Percentiles rank a stretch among this genome's conserved stretches.
Conservation (phyloP, 1,139 yeast genomes). For the Eremothecium sinecaudum region DNA sequence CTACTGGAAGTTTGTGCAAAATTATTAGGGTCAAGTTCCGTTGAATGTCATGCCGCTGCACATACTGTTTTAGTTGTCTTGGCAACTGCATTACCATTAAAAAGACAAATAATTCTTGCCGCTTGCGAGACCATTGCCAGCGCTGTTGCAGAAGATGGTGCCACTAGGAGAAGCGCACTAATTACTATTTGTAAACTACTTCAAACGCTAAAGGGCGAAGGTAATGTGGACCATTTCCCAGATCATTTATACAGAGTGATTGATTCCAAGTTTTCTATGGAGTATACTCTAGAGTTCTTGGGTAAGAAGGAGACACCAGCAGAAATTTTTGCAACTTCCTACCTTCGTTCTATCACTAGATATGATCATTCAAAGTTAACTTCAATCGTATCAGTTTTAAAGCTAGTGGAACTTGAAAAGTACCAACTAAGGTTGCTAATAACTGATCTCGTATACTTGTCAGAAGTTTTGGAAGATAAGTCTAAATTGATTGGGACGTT, state of each 20-base stretch:
- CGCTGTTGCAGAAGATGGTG: slow-evolving; percentile 34
- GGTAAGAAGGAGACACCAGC: slow-evolving; percentile 19
- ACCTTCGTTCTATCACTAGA: slow-evolving; percentile 33
- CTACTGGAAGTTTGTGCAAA: slow-evolving; percentile 51
- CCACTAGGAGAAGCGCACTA: slow-evolving; percentile 33
- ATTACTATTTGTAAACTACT: slow-evolving; percentile 33
- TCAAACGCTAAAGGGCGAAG: slow-evolving; percentile 34
- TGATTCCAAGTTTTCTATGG: slow-evolving; percentile 19
- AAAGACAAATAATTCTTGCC: slow-evolving; percentile 53
- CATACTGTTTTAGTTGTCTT: slow-evolving; percentile 75
- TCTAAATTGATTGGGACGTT: slow-evolving; percentile 36
- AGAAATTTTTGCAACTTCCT: slow-evolving; percentile 32
- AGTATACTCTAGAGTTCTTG: slow-evolving; percentile 23
- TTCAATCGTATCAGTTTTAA: slow-evolving; percentile 27
- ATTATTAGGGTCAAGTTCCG: slow-evolving; percentile 40
- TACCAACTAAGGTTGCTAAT: slow-evolving; percentile 33
- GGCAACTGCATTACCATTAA: slow-evolving; percentile 60
- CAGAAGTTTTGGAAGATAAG: slow-evolving; percentile 33
- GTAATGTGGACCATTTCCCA: slow-evolving; percentile 34
- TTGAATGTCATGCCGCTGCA: slow-evolving; percentile 72
- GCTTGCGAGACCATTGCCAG: slow-evolving; percentile 59
- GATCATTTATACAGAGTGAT: slow-evolving; percentile 31
- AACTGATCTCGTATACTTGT: slow-evolving; percentile 32
- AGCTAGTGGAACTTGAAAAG: slow-evolving; percentile 30
- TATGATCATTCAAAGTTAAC: slow-evolving; percentile 32